phyloP scores from a whole-genome alignment of 2,329 filamentous ascomycete species.

The Beauveria brongniartii region DNA sequence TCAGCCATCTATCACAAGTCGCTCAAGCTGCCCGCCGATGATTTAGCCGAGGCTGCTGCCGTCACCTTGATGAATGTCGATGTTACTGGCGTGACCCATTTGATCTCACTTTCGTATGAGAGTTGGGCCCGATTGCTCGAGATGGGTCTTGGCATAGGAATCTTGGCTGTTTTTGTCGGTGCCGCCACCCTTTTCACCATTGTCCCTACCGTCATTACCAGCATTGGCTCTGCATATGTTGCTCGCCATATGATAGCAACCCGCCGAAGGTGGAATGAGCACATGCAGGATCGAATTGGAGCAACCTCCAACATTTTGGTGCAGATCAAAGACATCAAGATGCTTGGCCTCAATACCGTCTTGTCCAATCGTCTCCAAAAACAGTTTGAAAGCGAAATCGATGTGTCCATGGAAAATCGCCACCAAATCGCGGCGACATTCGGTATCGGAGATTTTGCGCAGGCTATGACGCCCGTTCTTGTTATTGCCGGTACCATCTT shows the following conservation, averaged over 20 bases:
- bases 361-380: background rate
- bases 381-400: background rate
- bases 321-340: slow-evolving; percentile 2
- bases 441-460: background rate
- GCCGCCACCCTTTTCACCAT: background rate
- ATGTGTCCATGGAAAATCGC: background rate
- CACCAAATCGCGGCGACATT: background rate
- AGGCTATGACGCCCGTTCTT: background rate
- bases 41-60: background rate
- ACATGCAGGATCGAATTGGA: background rate
- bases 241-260: background rate
- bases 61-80: background rate
- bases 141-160: background rate
- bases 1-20: slow-evolving; percentile 3
- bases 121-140: background rate
- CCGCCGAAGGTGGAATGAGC: background rate
- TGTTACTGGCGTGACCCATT: background rate
- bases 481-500: background rate
- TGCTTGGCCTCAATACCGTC: background rate
- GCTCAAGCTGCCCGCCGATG: background rate
- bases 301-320: slow-evolving; percentile 3
- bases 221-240: background rate
- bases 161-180: background rate
- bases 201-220: background rate
- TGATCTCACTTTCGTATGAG: background rate